phyloP scores from a whole-genome alignment of 2,329 filamentous ascomycete species.

The Botrytis medusae region DNA sequence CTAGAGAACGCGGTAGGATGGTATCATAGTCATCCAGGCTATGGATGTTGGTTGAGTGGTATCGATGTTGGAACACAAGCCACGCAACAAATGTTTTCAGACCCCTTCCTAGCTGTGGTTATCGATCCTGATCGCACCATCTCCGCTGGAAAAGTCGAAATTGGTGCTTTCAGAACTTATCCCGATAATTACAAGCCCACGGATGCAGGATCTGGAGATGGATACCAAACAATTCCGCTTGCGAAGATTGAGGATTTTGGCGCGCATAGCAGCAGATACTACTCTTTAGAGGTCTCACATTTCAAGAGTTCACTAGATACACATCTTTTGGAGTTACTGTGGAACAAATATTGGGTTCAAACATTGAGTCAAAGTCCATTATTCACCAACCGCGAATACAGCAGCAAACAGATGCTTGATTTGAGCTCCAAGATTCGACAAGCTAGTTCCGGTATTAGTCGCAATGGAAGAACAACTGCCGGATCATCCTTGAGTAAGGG shows the following conservation, averaged over 20 bases:
- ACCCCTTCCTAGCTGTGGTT: conserved; percentile 93
- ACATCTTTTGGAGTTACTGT: conserved; percentile 81
- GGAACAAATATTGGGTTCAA: conserved; percentile 99
- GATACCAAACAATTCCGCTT: conserved; percentile 79
- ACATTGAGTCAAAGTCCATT: conserved; percentile 89
- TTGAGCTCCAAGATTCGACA: conserved; percentile 78
- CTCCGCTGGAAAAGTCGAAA: conserved; percentile 88
- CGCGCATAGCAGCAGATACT: conserved; percentile 87
- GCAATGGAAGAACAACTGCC: conserved; percentile 39
- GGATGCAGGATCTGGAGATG: conserved; percentile 50
- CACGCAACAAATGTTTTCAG: conserved; percentile 80
- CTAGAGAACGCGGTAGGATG: conserved; percentile 93
- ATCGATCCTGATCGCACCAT: conserved; percentile 96
- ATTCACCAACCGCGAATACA: conserved; percentile 89
- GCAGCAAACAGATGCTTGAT: conserved; percentile 88
- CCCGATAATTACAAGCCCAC: conserved; percentile 69
- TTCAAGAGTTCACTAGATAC: conserved; percentile 92
- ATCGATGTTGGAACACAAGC: conserved; percentile 91
- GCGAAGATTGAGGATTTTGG: conserved; percentile 95
- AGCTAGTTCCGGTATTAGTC: conserved; percentile 48
- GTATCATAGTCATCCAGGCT: conserved; percentile 98
- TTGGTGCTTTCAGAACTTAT: conserved; percentile 93
- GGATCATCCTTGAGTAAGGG: conserved; percentile 27
- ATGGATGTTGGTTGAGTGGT: conserved; percentile 95
- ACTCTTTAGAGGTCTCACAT: conserved; percentile 85